Base-by-base conservation (phyloP, 176 grass and related monocot genomes). In the Eragrostis curvula region DNA sequence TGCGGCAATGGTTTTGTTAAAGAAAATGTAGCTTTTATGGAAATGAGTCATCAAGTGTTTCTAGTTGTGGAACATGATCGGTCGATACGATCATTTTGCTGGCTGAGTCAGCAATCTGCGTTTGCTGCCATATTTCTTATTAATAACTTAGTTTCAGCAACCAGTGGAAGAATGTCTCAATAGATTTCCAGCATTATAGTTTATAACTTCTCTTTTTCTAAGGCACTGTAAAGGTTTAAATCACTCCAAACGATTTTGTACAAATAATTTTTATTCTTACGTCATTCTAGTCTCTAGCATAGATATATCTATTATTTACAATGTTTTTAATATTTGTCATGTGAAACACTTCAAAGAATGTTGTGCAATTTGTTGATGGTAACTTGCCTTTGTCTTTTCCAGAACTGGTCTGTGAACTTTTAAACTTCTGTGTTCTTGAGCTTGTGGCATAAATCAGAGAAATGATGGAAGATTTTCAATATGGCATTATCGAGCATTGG, bases 401-500 rank as follows among this genome's bases (percentile, higher is more conserved):
- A 89, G 83, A 41, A 49, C 42, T 20, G 69, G 17, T 32, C 32
- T 75, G 21, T 74, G 79, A 81, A 69, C 42, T 42, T 64, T 46
- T 21, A 13, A 78, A 70, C 7, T 47, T 76, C 62, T 71, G 42
- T 84, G 58, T 25, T 55, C 30, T 55, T 2, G 12, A 74, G 73
- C 70, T 85, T 42, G 12, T 20, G 8, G 29, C 40, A 83, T 12
- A 81, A 50, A 49, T 78, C 48, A 71, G 55, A 66, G 53, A 73
- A 60, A 85, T 56, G 17, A 89, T 89, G 87, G 82, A 85, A 66
- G 81, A 91, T 68, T 44, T 95, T 3, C 89, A 89, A 82, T 89
- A 89, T 68, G 74, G 83, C 79, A 90, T 90, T 55, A 58, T 88
- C 73, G 95, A 97, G 74, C 90, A 97, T 63, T 97, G 92, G 92